phyloP scores from a whole-genome alignment of 2,329 filamentous ascomycete species.

The Talaromyces marneffei region DNA sequence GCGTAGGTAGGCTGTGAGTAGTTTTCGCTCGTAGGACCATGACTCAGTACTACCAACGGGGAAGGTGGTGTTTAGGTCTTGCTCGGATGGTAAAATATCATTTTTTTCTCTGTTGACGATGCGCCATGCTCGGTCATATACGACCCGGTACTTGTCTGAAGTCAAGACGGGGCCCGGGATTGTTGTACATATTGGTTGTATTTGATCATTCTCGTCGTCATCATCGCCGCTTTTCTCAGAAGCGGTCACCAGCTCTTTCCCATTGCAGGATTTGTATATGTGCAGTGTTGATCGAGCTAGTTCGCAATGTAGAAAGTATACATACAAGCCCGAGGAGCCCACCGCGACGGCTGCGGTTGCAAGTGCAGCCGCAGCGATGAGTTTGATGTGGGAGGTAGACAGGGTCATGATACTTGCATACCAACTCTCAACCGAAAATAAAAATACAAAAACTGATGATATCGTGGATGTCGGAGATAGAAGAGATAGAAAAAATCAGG shows the following conservation, averaged over 20 bases:
- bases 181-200: not conserved
- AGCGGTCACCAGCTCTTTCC: not conserved
- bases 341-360: not conserved
- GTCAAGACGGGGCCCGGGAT: not conserved
- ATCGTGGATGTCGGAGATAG: not conserved
- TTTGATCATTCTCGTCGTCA: not conserved
- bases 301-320: not conserved
- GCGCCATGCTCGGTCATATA: conserved; percentile 10
- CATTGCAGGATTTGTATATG: not conserved
- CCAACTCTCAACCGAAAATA: not conserved
- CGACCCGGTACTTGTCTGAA: not conserved
- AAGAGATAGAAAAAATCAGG: not conserved
- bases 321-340: not conserved
- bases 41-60: not conserved
- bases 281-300: not conserved
- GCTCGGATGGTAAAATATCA: not conserved
- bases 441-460: not conserved
- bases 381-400: not conserved
- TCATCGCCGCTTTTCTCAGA: not conserved
- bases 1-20: conserved; percentile 27
- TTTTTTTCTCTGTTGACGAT: not conserved
- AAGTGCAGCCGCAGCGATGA: not conserved
- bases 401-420: not conserved
- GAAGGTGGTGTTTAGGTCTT: not conserved
- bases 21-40: conserved; percentile 11